Evolutionary conservation across 2,329 filamentous ascomycete genomes (phyloP), one percentile per base, ranked within the genome.

Genomic region (Ophiostoma perfectum): DNA sequence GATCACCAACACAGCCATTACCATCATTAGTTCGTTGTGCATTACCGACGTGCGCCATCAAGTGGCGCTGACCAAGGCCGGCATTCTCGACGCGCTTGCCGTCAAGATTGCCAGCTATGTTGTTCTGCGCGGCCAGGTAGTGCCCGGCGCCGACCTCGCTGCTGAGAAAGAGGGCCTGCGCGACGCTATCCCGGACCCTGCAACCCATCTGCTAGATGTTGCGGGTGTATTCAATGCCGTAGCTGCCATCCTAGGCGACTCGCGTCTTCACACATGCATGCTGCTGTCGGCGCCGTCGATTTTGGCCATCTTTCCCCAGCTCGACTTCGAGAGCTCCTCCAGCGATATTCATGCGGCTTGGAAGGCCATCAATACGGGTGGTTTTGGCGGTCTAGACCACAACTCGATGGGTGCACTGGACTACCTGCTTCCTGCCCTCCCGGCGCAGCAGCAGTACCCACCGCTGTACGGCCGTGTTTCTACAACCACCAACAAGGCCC

Each of bases 31-130:
- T 70, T 79, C 77, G 45, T 77, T 88, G n/a, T 95, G 92, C 75
- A 83, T 81, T 14, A 11, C 42, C 18, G 86, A 90, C 70, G 88
- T 93, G 70, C 79, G 80, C 11, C 88, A 95, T 71, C 91, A 91
- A 77, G 84, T 86, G 70, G 80, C 84, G n/a, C 79, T 98, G 67
- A 86, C 91, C 11, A 88, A 88, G 49, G 83, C 82, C 11, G 91
- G 91, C 5, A 83, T 96, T 39, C 81, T 98, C 45, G 92, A 97
- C 78, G 86, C 89, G 12, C 82, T 98, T 41, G 90, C 92, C 39
- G 84, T 87, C 5, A 88, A 88, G 72, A 79, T 98, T 69, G 91
- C 86, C 66, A 88, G 84, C 68, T 90, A 91, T 74, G 86, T 90
- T 58, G 87, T 90, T 2, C 81, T 85, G 5, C 83, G 88, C 70